phyloP scores from a whole-genome alignment of 1,139 yeast genomes.

The Lodderomyces margitis region DNA sequence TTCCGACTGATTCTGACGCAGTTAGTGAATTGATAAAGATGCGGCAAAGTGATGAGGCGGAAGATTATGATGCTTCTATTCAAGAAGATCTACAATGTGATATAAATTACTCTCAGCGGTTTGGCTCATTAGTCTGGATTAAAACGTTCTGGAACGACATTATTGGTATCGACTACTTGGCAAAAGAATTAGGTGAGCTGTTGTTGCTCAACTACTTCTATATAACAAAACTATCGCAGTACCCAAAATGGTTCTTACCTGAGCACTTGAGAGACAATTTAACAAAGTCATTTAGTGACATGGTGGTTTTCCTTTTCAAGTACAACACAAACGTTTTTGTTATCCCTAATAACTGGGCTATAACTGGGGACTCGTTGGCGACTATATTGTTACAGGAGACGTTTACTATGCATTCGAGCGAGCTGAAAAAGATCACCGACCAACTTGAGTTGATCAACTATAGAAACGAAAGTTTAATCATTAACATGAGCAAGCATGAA shows the following conservation, averaged over 20 bases:
- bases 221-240: slow-evolving; percentile 21
- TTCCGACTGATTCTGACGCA: slow-evolving; percentile 39
- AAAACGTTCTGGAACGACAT: slow-evolving; percentile 74
- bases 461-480: slow-evolving; percentile 69
- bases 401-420: slow-evolving; percentile 24
- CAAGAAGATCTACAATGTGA: slow-evolving; percentile 15
- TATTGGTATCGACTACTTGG: slow-evolving; percentile 49
- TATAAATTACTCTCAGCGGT: slow-evolving; percentile 36
- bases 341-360: slow-evolving; percentile 73
- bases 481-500: slow-evolving; percentile 32
- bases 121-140: slow-evolving; percentile 52
- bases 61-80: slow-evolving; percentile 8
- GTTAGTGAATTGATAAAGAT: slow-evolving; percentile 5
- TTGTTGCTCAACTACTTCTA: slow-evolving; percentile 43
- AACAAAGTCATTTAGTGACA: slow-evolving; percentile 27
- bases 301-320: slow-evolving; percentile 51
- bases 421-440: slow-evolving; percentile 39
- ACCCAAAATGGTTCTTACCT: slow-evolving; percentile 9
- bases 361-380: slow-evolving; percentile 45
- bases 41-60: slow-evolving; percentile 15
- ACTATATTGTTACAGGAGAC: slow-evolving; percentile 41
- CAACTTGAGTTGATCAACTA: slow-evolving; percentile 62
- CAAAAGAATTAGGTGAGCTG: slow-evolving; percentile 60
- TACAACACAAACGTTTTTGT: slow-evolving; percentile 68
- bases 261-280: slow-evolving; percentile 22